A percentile compares a stretch with the other conserved stretches of the same genome.
These are phyloP conservation scores for Cordyceps militaris DNA, from an alignment of 2,329 filamentous ascomycete genomes.

Conservation along the genomic window DNA sequence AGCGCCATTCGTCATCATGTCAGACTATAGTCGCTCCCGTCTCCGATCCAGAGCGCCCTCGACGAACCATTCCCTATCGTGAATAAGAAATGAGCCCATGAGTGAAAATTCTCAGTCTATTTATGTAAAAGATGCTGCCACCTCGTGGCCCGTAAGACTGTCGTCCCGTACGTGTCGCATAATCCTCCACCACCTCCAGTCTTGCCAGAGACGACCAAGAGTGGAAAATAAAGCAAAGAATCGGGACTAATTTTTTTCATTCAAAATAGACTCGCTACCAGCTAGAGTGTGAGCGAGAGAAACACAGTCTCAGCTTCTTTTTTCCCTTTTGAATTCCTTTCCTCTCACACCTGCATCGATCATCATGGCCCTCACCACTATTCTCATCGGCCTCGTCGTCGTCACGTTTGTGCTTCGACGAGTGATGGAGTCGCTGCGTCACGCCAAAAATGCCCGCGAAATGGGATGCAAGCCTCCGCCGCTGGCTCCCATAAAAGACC, in stretches of 20 bases:
- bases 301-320: background rate
- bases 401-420: conserved; percentile 10
- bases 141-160: background rate
- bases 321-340: background rate
- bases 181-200: background rate
- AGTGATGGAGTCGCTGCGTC: background rate
- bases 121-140: conserved; percentile 11
- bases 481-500: conserved; percentile 14
- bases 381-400: conserved; percentile 5
- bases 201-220: conserved; percentile 1
- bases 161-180: background rate
- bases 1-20: conserved; percentile 10
- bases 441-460: conserved; percentile 11
- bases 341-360: background rate
- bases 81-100: conserved; percentile 5
- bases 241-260: background rate
- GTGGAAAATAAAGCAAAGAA: background rate
- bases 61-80: conserved; percentile 9
- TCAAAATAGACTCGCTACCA: background rate
- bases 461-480: conserved; percentile 18
- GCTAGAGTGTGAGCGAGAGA: background rate
- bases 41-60: background rate
- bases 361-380: conserved; percentile 7
- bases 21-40: conserved; percentile 11
- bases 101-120: background rate